Base-by-base conservation (phyloP, 2,329 filamentous ascomycete genomes). In the Trichoderma polysporum region DNA sequence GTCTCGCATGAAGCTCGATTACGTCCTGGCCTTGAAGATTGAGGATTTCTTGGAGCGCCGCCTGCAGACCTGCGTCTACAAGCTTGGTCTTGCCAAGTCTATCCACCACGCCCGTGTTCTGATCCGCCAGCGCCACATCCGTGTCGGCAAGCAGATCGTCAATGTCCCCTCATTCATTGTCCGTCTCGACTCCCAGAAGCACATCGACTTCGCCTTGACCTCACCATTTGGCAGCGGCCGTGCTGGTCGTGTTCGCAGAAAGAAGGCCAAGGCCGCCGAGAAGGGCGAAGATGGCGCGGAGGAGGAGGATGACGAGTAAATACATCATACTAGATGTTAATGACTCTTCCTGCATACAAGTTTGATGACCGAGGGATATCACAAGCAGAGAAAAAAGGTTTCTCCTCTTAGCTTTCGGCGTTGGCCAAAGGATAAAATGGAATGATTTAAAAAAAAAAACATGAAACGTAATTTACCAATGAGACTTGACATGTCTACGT, bases 1-100 rank as follows among this genome's bases (percentile, higher is more conserved):
- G 88, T 94, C 94, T 82, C 95, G 95, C 90, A 99, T 99, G 95
- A 99, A 97, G 92, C 95, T 99, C 89, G 95, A 99, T 97, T 97
- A 99, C 91, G 95, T 99, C 81, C 87, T 99, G 81, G 95, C 95
- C 85, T 91, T 99, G 71, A 97, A 97, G 89, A 91, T 96, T 79
- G 95, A 99, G 86, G 95, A 99, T 85, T 99, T 99, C 91, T 89
- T 99, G 86, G 95, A 99, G 91, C 94, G 95, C 79, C 94, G 95
- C 84, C 94, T 98, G 76, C 94, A 99, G 91, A 99, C 95, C 78
- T 97, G 94, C 80, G 95, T 99, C 83, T 98, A 97, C 91, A 98
- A 99, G 92, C 94, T 99, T 78, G 95, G 95, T 79, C 93, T 99
- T 72, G 95, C 95, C 86, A 99, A 99, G 92, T 97, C 94, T 71